These are phyloP conservation scores for Xanthoconium separans DNA, from an alignment of 1,284 basidiomycete genomes.

Conservation along the genomic window DNA sequence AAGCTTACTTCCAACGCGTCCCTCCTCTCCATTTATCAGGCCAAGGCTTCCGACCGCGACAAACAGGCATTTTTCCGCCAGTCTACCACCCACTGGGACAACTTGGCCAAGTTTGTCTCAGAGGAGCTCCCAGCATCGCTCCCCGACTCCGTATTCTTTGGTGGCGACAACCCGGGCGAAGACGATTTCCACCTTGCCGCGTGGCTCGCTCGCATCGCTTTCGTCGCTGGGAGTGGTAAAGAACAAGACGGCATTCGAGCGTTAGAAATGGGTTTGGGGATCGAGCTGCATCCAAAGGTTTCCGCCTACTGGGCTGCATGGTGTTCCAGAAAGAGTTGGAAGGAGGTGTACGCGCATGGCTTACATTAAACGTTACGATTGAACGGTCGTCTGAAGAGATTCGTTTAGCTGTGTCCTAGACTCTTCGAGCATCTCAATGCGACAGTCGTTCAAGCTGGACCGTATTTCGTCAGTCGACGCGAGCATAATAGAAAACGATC, in stretches of 20 bases:
- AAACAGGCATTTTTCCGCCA: constrained; percentile 42
- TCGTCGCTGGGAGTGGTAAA: constrained; percentile 35
- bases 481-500: constrained; percentile 12
- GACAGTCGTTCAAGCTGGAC: constrained; percentile 57
- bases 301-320: constrained; percentile 48
- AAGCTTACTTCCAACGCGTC: constrained; percentile 50
- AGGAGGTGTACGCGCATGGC: constrained; percentile 49
- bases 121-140: constrained; percentile 42
- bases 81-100: constrained; percentile 42
- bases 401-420: constrained; percentile 43
- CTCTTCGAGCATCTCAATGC: constrained; percentile 58
- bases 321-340: constrained; percentile 56
- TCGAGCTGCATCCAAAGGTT: constrained; percentile 40
- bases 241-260: constrained; percentile 38
- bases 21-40: constrained; percentile 45
- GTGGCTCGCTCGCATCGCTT: constrained; percentile 49
- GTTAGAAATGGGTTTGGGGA: constrained; percentile 42
- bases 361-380: constrained; percentile 40
- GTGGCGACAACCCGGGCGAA: constrained; percentile 47
- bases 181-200: constrained; percentile 55
- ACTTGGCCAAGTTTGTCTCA: constrained; percentile 39
- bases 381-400: constrained; percentile 17
- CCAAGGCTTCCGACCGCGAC: constrained; percentile 35
- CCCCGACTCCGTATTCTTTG: constrained; percentile 47
- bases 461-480: constrained; percentile 1